Conservation (phyloP, 805 yeast genomes). For the Lachancea thermotolerans region DNA sequence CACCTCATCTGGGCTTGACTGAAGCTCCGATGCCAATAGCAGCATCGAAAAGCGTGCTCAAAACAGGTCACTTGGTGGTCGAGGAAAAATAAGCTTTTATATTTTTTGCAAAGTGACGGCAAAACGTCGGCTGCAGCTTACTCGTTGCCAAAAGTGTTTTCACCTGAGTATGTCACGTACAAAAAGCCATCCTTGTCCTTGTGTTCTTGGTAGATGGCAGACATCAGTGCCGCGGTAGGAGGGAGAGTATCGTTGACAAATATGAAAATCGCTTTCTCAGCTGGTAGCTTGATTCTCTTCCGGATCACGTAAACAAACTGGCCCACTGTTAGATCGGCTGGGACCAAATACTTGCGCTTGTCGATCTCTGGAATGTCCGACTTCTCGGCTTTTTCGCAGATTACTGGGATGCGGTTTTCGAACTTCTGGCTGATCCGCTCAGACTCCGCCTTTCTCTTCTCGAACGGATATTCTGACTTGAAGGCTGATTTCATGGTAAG, state of each 20-base stretch:
- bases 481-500: conserved; percentile 31
- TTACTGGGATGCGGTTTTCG: conserved; percentile 87
- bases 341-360: conserved; percentile 94
- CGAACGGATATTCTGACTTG: conserved; percentile 76
- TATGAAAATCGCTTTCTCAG: conserved; percentile 96
- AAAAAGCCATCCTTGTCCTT: conserved; percentile 97
- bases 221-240: conserved; percentile 96
- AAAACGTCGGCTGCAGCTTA: neutral
- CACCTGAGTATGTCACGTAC: conserved; percentile 93
- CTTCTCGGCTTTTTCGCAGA: conserved; percentile 95
- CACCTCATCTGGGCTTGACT: too few species aligned
- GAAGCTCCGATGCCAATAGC: too few species aligned
- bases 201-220: conserved; percentile 91
- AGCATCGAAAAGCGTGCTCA: neutral
- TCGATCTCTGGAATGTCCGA: conserved; percentile 94
- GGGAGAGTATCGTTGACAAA: conserved; percentile 96
- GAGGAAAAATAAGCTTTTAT: neutral
- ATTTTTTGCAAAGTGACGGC: neutral
- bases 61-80: neutral
- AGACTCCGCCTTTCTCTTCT: conserved; percentile 92
- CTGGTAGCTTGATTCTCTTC: conserved; percentile 89
- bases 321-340: conserved; percentile 93
- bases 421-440: conserved; percentile 84
- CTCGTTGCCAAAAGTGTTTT: conserved; percentile 79
- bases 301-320: conserved; percentile 97